Conservation (phyloP, 805 yeast genomes). For the Starmerella stigmatis region DNA sequence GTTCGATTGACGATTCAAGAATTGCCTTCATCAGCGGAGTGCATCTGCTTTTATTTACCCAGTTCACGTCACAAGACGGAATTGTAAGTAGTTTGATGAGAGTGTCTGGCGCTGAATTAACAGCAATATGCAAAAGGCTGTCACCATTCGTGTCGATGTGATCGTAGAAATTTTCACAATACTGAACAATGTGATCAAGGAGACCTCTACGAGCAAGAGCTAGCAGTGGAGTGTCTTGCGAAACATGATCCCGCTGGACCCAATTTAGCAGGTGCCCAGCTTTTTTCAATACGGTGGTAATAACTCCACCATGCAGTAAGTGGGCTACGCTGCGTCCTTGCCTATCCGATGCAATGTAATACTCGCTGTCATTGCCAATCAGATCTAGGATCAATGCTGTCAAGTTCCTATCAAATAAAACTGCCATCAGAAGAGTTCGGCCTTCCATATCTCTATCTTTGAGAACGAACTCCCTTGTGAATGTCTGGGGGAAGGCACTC, state of each 20-base stretch:
- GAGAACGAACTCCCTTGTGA: constrained; percentile 56
- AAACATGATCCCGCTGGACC: not conserved
- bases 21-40: constrained; percentile 55
- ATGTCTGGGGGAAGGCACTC: constrained; percentile 30
- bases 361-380: constrained; percentile 38
- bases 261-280: constrained; percentile 1
- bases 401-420: constrained; percentile 47
- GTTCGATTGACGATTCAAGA: constrained; percentile 47
- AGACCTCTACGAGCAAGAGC: constrained; percentile 10
- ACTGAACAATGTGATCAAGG: not conserved
- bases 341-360: constrained; percentile 43
- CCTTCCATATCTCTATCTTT: constrained; percentile 49
- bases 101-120: constrained; percentile 34
- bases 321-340: constrained; percentile 61
- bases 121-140: constrained; percentile 60
- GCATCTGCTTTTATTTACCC: constrained; percentile 44
- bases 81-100: constrained; percentile 5
- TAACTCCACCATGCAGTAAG: constrained; percentile 42
- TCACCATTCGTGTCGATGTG: constrained; percentile 70
- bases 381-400: constrained; percentile 40
- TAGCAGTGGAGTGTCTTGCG: not conserved
- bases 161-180: constrained; percentile 28
- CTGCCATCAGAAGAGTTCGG: constrained; percentile 48
- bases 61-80: constrained; percentile 46
- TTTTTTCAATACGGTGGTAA: not conserved